Evolutionary conservation across 139 green algal genomes (phyloP), one percentile per base, ranked within the genome.

Genomic region (Coccomyxa sp.): DNA sequence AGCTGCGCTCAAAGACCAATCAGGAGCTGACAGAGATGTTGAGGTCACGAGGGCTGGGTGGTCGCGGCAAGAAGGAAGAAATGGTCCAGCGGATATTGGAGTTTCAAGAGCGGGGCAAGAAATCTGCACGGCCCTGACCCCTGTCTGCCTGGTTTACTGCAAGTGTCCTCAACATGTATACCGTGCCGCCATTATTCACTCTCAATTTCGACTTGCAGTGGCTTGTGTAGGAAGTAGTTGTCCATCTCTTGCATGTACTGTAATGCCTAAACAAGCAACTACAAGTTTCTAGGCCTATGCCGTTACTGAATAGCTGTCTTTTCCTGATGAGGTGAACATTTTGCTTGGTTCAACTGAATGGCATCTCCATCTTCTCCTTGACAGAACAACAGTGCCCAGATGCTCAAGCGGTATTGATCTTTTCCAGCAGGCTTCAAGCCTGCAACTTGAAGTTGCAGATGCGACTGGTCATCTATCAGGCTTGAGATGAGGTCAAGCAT

Each of bases 21-120:
- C 66, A 23, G 66, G 66, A 74, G 66, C 66, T 74, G 75, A 87
- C 89, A 82, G 82, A 76, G n/a, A 74, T 91, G 77, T 76, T 91
- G 17, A 87, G 87, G 67, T 79, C 76, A 1, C 87, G 81, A 76
- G 83, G 79, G 10, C 60, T 87, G 58, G 58, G 87, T 4, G 77
- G 83, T 12, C 85, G 86, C 27, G 88, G 88, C 59, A 91, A 86
- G 67, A 91, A 91, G 59, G 88, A 89, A 23, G 87, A 91, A 15
- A 23, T 91, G 63, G 80, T 91, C 13, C 63, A 86, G 28, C 81
- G 88, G 17, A 79, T 91, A 23, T 31, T 91, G 27, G 81, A 84
- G 66, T 32, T 82, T 3, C 88, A 91, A 51, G 30, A 87, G 71
- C 59, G 71, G 23, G 82, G 59, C 60, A 66, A 45, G 58, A 58